A percentile compares a stretch with the other conserved stretches of the same genome.
phyloP scores from a whole-genome alignment of 371 early-diverging fungal genomes.

The Capillidium rhysosporum region DNA sequence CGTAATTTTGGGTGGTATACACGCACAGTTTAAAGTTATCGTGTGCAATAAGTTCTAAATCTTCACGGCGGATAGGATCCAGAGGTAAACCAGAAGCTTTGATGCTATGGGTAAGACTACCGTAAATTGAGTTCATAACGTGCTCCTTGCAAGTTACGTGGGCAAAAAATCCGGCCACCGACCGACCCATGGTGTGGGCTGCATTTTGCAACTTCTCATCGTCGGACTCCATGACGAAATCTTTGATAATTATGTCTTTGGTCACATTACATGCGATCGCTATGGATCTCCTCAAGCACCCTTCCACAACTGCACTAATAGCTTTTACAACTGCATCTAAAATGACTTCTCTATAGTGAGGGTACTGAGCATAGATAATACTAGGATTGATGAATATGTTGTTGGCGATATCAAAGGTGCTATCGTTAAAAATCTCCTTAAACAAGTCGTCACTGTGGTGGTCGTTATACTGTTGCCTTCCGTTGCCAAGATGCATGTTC shows the following conservation, averaged over 20 bases:
- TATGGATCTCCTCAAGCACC: slow-evolving; percentile 81
- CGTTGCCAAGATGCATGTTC: no score
- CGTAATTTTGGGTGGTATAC: slow-evolving; percentile 77
- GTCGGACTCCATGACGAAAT: slow-evolving; percentile 83
- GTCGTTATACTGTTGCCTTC: slow-evolving; percentile 9
- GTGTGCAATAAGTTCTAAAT: slow-evolving; percentile 48
- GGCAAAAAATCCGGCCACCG: slow-evolving; percentile 60
- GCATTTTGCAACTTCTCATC: slow-evolving; percentile 83
- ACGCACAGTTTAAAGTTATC: slow-evolving; percentile 87
- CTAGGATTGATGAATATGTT: slow-evolving; percentile 8
- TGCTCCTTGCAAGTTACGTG: slow-evolving; percentile 87
- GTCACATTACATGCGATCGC: slow-evolving; percentile 81
- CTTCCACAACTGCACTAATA: slow-evolving; percentile 59
- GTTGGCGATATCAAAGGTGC: not conserved
- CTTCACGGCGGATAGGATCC: slow-evolving; percentile 51
- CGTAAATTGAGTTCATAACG: slow-evolving; percentile 66
- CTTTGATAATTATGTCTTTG: slow-evolving; percentile 74
- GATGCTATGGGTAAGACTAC: slow-evolving; percentile 54
- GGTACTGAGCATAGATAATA: slow-evolving; percentile 11
- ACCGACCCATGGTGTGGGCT: slow-evolving; percentile 83
- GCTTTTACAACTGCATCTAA: slow-evolving; percentile 72
- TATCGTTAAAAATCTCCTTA: not conserved
- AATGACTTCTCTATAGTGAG: slow-evolving; percentile 60
- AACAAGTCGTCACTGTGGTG: not conserved
- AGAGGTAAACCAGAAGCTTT: slow-evolving; percentile 22